phyloP scores from a whole-genome alignment of 2,329 filamentous ascomycete species.

The Trichophyton benhamiae region DNA sequence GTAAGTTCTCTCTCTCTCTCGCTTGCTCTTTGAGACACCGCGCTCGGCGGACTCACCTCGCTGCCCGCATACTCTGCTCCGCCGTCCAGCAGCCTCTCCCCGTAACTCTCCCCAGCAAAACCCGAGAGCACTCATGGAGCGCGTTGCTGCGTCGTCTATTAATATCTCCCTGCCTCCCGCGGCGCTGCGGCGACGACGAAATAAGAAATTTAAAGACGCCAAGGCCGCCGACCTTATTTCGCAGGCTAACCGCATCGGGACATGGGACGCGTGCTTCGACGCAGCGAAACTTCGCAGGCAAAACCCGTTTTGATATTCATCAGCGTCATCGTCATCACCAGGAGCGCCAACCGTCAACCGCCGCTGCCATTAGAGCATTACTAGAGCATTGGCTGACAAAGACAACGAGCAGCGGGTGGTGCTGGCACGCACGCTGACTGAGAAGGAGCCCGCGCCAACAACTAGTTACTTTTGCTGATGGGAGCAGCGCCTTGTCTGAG shows the following conservation, averaged over 20 bases:
- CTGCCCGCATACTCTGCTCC: background rate
- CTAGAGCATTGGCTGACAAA: background rate
- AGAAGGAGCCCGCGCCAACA: background rate
- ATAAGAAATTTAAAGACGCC: slow-evolving; percentile 1
- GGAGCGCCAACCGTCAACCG: no score
- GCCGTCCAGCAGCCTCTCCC: background rate
- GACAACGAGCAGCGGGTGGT: background rate
- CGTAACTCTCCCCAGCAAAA: no score
- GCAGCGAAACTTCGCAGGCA: background rate
- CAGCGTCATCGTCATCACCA: no score
- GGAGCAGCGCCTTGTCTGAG: background rate
- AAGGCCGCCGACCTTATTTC: slow-evolving; percentile 3
- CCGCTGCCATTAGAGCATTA: background rate
- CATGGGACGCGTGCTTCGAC: background rate
- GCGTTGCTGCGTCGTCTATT: background rate
- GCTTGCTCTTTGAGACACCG: background rate
- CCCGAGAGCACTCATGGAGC: background rate
- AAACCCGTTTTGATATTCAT: background rate
- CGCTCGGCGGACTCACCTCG: background rate
- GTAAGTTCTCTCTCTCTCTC: background rate
- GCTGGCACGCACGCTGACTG: background rate
- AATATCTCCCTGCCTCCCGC: background rate
- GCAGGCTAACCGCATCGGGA: background rate
- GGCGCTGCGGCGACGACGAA: background rate
- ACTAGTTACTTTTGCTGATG: background rate